Conservation (phyloP, 441 rosid species). For the Arabidopsis hybrid region DNA sequence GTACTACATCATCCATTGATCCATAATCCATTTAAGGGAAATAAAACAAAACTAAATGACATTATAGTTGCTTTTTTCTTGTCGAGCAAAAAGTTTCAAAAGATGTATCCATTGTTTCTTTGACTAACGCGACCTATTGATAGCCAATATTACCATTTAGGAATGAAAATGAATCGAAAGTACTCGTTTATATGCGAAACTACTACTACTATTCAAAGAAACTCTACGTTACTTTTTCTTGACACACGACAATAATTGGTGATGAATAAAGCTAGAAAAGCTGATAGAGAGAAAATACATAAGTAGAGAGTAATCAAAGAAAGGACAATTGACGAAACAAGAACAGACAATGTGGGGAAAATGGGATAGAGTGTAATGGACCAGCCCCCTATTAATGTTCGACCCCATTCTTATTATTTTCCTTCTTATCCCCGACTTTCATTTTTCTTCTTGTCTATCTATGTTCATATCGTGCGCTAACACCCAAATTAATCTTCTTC, state of each 20-base stretch:
- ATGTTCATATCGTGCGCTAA: not conserved
- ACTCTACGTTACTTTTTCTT: not conserved
- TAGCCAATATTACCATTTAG: not conserved
- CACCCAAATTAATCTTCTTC: not conserved
- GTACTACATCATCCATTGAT: not conserved
- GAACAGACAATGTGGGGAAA: slow-evolving; percentile 6
- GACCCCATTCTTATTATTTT: slow-evolving; percentile 11
- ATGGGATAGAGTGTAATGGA: not conserved
- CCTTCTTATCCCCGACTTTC: slow-evolving; percentile 6
- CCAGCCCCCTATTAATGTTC: slow-evolving; percentile 21
- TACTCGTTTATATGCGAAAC: not conserved
- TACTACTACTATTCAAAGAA: not conserved
- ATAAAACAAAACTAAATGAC: not conserved
- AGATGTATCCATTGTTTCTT: slow-evolving; percentile 6
- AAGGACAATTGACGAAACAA: slow-evolving; percentile 29
- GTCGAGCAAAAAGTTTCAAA: not conserved
- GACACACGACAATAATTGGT: not conserved
- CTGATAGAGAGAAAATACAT: not conserved
- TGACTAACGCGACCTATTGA: not conserved
- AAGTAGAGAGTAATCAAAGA: not conserved
- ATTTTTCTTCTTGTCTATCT: not conserved
- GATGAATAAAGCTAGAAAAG: not conserved
- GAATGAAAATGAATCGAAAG: not conserved
- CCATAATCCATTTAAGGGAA: not conserved
- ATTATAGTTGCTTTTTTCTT: not conserved